Evolutionary conservation across 768 basidiomycete species (phyloP).

Genomic region (Tulasnella sp.): DNA sequence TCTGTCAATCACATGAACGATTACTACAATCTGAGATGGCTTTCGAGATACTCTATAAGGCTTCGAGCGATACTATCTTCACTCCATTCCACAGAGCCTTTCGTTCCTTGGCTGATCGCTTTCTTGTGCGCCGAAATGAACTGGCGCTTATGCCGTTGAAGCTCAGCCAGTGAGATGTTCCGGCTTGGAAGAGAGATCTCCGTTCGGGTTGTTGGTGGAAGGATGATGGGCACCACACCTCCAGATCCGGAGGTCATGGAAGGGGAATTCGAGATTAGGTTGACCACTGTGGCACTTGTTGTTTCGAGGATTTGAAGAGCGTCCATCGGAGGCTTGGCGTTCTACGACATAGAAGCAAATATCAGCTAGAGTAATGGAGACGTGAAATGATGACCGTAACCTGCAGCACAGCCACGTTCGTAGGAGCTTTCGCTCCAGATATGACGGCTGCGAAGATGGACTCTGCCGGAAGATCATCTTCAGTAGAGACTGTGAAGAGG

Average conservation of each 20-base stretch:
- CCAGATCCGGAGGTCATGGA: constrained; percentile 39
- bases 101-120: constrained; percentile 70
- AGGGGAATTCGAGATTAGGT: constrained; percentile 58
- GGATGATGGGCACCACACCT: constrained; percentile 41
- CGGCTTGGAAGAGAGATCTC: constrained; percentile 55
- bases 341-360: constrained; percentile 33
- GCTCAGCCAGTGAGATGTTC: constrained; percentile 68
- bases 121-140: constrained; percentile 86
- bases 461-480: constrained; percentile 54
- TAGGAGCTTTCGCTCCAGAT: constrained; percentile 69
- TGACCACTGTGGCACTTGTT: constrained; percentile 56
- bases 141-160: constrained; percentile 83
- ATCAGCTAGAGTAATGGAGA: neutral
- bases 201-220: constrained; percentile 31
- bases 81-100: constrained; percentile 64
- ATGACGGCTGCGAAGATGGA: constrained; percentile 76
- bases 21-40: constrained; percentile 25
- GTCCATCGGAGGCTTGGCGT: constrained; percentile 73
- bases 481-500: constrained; percentile 72
- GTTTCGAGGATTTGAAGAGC: constrained; percentile 79
- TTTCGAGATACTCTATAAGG: constrained; percentile 61
- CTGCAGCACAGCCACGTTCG: constrained; percentile 39
- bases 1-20: no score
- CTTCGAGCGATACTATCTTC: constrained; percentile 58
- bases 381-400: neutral